phyloP scores from a whole-genome alignment of 2,329 filamentous ascomycete species.

The Westerdykella sp. region DNA sequence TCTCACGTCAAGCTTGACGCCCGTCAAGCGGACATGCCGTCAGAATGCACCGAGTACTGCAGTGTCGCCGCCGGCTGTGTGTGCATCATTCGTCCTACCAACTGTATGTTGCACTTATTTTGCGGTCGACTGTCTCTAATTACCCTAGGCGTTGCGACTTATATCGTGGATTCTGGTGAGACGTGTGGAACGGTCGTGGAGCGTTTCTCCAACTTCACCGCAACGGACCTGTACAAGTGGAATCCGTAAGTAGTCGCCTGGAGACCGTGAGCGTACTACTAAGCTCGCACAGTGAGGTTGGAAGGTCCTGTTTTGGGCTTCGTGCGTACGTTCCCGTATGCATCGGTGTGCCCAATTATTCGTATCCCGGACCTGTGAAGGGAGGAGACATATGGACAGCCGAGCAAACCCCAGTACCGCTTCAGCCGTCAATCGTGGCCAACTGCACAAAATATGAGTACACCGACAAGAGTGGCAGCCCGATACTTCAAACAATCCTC shows the following conservation, averaged over 20 bases:
- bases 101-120: conserved; percentile 9
- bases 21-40: conserved; percentile 11
- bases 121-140: neutral
- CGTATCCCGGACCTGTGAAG: conserved; percentile 15
- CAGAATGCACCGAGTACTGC: conserved; percentile 16
- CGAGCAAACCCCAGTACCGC: conserved; percentile 20
- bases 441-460: conserved; percentile 26
- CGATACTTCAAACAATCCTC: conserved; percentile 6
- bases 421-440: conserved; percentile 24
- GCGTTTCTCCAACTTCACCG: conserved; percentile 30
- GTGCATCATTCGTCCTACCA: conserved; percentile 17
- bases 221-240: conserved; percentile 31
- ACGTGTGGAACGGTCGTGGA: conserved; percentile 28
- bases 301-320: conserved; percentile 24
- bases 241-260: conserved; percentile 19
- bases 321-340: conserved; percentile 31
- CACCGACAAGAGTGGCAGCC: conserved; percentile 9
- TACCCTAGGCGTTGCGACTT: conserved; percentile 13
- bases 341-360: conserved; percentile 21
- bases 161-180: conserved; percentile 24
- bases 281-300: conserved; percentile 7
- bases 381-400: conserved; percentile 14
- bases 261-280: neutral
- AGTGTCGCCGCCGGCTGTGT: conserved; percentile 15
- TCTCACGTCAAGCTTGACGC: conserved; percentile 2